phyloP scores from a whole-genome alignment of 768 basidiomycete genomes.

The Punctularia strigosozonata region DNA sequence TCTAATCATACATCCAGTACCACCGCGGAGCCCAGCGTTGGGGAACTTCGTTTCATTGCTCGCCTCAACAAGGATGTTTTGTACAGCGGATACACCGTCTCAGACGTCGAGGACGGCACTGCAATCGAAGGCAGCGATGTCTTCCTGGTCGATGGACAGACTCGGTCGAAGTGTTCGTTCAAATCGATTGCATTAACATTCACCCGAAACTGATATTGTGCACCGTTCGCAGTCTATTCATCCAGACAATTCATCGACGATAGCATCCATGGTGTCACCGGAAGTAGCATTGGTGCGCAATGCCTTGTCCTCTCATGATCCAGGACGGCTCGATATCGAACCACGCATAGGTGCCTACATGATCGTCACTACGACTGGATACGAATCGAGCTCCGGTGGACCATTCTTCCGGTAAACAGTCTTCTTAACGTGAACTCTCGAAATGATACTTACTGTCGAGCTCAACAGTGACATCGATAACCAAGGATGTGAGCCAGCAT shows the following conservation, averaged over 20 bases:
- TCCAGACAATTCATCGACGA: conserved; percentile 35
- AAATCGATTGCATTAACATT: conserved; percentile 26
- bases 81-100: conserved; percentile 24
- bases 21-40: conserved; percentile 33
- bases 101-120: conserved; percentile 29
- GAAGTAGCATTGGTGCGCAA: conserved; percentile 29
- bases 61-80: conserved; percentile 29
- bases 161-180: conserved; percentile 29
- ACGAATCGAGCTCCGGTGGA: conserved; percentile 35
- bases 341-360: conserved; percentile 35
- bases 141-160: conserved; percentile 30
- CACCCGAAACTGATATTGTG: background rate
- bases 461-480: conserved; percentile 31
- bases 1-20: conserved; percentile 3
- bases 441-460: background rate
- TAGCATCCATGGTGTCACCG: conserved; percentile 37
- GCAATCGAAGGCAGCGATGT: conserved; percentile 39
- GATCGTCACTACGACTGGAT: conserved; percentile 31
- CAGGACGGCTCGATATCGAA: too few species aligned
- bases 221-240: conserved; percentile 5
- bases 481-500: conserved; percentile 29
- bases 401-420: conserved; percentile 40
- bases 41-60: conserved; percentile 36
- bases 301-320: too few species aligned
- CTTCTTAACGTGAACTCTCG: background rate